Evolutionary conservation across 371 early-diverging fungal species (phyloP).

Genomic region (Syncephalis plumigaleata): DNA sequence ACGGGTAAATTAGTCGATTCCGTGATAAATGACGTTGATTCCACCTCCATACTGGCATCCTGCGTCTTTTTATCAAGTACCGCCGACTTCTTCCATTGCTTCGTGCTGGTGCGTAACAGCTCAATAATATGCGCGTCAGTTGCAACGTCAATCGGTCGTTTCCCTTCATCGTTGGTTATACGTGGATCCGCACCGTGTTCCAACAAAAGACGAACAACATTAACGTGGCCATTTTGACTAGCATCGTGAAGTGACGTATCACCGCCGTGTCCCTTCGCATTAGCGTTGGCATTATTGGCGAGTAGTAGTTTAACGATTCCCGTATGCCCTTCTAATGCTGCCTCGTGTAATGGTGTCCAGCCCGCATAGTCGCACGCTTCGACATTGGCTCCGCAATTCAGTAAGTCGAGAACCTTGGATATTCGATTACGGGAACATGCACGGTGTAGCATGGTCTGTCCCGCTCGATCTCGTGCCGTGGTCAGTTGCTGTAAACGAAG

Average conservation of each 20-base stretch:
- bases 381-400: conserved; percentile 58
- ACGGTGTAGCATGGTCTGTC: conserved; percentile 31
- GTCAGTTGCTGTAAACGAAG: conserved; percentile 7
- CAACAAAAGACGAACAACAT: conserved; percentile 42
- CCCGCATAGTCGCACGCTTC: conserved; percentile 44
- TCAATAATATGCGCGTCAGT: conserved; percentile 14
- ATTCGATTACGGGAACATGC: conserved; percentile 24
- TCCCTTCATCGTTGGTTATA: conserved; percentile 23
- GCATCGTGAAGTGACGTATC: conserved; percentile 68
- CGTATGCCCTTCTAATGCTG: conserved; percentile 43
- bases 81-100: conserved; percentile 19
- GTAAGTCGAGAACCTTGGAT: conserved; percentile 23
- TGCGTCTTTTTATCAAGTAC: conserved; percentile 31
- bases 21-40: too few relatives aligned
- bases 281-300: conserved; percentile 49
- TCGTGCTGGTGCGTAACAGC: conserved; percentile 5
- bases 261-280: conserved; percentile 27
- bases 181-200: conserved; percentile 39
- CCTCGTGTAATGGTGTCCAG: conserved; percentile 73
- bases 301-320: conserved; percentile 41
- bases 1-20: conserved; percentile 20
- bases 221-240: conserved; percentile 38
- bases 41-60: conserved; percentile 8
- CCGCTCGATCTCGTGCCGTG: conserved; percentile 22
- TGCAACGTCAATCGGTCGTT: conserved; percentile 32